These are phyloP conservation scores for Chlamydomonas applanata DNA, from an alignment of 139 green algal species.

Conservation along the genomic window DNA sequence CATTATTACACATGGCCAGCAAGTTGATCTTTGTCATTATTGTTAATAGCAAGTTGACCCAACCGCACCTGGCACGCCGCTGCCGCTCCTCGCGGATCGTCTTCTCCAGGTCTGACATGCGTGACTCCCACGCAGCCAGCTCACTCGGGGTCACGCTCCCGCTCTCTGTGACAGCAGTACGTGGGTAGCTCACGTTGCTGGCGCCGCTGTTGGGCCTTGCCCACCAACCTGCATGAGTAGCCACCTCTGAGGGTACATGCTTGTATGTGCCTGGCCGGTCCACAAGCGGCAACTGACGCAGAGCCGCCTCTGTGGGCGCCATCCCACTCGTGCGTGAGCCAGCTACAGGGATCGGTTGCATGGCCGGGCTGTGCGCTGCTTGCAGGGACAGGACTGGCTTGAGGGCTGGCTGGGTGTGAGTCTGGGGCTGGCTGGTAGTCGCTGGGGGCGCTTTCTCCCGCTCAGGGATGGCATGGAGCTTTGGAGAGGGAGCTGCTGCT, in stretches of 20 bases:
- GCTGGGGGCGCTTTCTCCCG: too few relatives aligned
- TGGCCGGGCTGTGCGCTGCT: not conserved
- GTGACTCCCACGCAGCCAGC: constrained; percentile 10
- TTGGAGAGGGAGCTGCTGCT: too few relatives aligned
- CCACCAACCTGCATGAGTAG: not conserved
- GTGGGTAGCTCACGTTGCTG: not conserved
- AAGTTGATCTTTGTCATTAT: too few relatives aligned
- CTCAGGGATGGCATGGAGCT: too few relatives aligned
- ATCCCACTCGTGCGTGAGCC: not conserved
- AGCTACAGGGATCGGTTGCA: too few relatives aligned
- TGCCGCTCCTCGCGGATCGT: constrained; percentile 6
- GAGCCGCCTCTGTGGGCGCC: constrained; percentile 2
- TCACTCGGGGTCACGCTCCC: not conserved
- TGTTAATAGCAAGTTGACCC: too few relatives aligned
- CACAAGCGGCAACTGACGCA: not conserved
- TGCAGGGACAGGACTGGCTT: too few relatives aligned
- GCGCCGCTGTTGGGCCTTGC: not conserved
- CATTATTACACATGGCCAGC: too few relatives aligned
- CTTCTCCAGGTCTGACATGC: not conserved
- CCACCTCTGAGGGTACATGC: not conserved
- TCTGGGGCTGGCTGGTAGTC: too few relatives aligned
- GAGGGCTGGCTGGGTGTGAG: too few relatives aligned
- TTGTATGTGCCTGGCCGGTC: not conserved
- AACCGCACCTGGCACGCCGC: not conserved
- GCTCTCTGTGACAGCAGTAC: not conserved